phyloP scores from a whole-genome alignment of 768 basidiomycete species.

The Leccinellum rugosiceps region DNA sequence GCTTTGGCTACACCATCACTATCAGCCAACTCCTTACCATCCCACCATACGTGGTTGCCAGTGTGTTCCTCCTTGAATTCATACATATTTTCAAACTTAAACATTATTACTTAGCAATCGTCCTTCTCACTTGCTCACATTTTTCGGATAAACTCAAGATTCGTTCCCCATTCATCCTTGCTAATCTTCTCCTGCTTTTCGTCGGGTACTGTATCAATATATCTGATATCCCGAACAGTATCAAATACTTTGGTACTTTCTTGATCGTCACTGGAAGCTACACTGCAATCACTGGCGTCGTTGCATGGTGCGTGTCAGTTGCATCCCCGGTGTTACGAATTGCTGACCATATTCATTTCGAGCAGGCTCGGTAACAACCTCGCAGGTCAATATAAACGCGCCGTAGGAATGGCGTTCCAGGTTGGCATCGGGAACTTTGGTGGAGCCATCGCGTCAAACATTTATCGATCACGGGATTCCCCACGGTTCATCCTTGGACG shows the following conservation, averaged over 20 bases:
- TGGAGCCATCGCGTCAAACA: constrained; percentile 61
- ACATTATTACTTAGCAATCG: constrained; percentile 39
- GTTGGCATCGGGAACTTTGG: constrained; percentile 52
- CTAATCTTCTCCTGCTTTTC: constrained; percentile 46
- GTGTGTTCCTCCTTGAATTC: constrained; percentile 36
- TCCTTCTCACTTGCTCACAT: constrained; percentile 49
- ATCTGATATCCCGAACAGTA: constrained; percentile 45
- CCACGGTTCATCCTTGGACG: constrained; percentile 64
- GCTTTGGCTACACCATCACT: constrained; percentile 56
- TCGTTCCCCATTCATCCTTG: constrained; percentile 58
- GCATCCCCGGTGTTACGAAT: not conserved
- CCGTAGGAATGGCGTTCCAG: constrained; percentile 61
- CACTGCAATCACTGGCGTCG: constrained; percentile 53
- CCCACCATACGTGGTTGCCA: constrained; percentile 62
- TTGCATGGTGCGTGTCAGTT: constrained; percentile 49
- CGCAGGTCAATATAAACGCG: constrained; percentile 68
- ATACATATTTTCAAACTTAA: not conserved
- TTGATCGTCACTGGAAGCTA: constrained; percentile 62
- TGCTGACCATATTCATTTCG: not conserved
- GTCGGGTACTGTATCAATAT: constrained; percentile 67
- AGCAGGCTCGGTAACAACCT: constrained; percentile 54
- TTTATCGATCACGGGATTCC: constrained; percentile 55
- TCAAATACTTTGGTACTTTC: constrained; percentile 73
- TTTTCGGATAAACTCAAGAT: constrained; percentile 55
- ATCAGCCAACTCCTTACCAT: constrained; percentile 65